Base-by-base conservation (phyloP, 371 early-diverging fungal genomes). In the Apophysomyces elegans region DNA sequence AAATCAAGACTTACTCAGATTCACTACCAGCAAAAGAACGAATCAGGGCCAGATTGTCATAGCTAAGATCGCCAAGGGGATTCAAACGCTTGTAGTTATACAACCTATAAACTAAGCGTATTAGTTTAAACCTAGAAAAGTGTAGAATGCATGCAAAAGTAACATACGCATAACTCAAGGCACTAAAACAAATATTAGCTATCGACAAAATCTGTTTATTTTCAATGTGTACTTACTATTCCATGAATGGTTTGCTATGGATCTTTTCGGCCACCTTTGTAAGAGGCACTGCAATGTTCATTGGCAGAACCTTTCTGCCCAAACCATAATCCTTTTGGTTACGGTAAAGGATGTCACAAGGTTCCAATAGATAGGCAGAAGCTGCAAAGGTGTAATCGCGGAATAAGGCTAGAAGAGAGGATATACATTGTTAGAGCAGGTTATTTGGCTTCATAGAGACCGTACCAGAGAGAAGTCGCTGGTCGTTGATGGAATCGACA, bases 341-440 rank as follows among this genome's bases (percentile, higher is more conserved):
- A 56, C 90, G 84, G 78, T 80, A 88, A 64, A 86, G 77, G 58
- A 94, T 81, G 70, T 95, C 93, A 66, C 95, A 95, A 13, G 94
- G 95, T 71, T 95, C 95, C 44, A 95, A 81, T n/a, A 95, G 76
- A 67, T 94, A 95, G 16, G 95, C 92, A 13, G 92, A 91, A 3
- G 95, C 93, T 56, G 91, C 83, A 69, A 94, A 93, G 4, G 94
- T 91, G 68, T 92, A 93, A 79, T 95, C 95, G 57, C 95, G 83
- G 84, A 90, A 95, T 35, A 95, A 79, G 5, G 94, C 95, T 75
- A 63, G 38, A 21, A 46, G 41, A 26, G 7, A 18, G n/a, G 56
- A 37, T 59, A 21, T 37, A 60, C 50, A 4, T 8, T 32, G 32
- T 21, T 45, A 35, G 37, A 41, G 8, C 1, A 41, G 6, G 41